phyloP scores from a whole-genome alignment of 495 filamentous ascomycete genomes.

The Entonaema liquescens region DNA sequence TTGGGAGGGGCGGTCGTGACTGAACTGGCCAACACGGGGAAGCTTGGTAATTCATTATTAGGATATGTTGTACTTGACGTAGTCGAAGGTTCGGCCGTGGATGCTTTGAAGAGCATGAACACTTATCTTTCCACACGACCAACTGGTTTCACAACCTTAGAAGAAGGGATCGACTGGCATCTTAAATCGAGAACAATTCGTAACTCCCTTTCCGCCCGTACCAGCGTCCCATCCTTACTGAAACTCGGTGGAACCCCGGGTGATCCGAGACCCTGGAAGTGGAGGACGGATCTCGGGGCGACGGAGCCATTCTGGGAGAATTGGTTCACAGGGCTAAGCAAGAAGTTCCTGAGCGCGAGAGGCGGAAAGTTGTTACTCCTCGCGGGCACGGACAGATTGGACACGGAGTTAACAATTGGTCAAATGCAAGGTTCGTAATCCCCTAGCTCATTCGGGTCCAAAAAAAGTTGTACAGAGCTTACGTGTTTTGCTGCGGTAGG shows the following conservation, averaged over 20 bases:
- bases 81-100: constrained; percentile 86
- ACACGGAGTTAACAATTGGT: constrained; percentile 94
- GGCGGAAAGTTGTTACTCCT: constrained; percentile 92
- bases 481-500: constrained; percentile 58
- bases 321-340: constrained; percentile 89
- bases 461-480: not conserved
- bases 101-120: constrained; percentile 95
- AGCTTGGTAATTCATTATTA: constrained; percentile 72
- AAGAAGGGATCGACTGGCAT: constrained; percentile 93
- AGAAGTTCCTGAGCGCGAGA: constrained; percentile 82
- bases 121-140: constrained; percentile 88
- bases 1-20: constrained; percentile 95
- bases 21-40: constrained; percentile 73
- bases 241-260: constrained; percentile 50
- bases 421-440: constrained; percentile 86
- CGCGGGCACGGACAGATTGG: constrained; percentile 91
- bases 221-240: constrained; percentile 87
- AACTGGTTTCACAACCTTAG: constrained; percentile 73
- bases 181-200: constrained; percentile 88
- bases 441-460: not conserved
- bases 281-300: constrained; percentile 83
- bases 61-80: constrained; percentile 95
- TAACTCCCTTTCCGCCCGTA: constrained; percentile 78
- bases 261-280: constrained; percentile 69
- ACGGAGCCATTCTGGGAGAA: constrained; percentile 94